phyloP scores from a whole-genome alignment of 345 rosid species.

The Salix brachista region DNA sequence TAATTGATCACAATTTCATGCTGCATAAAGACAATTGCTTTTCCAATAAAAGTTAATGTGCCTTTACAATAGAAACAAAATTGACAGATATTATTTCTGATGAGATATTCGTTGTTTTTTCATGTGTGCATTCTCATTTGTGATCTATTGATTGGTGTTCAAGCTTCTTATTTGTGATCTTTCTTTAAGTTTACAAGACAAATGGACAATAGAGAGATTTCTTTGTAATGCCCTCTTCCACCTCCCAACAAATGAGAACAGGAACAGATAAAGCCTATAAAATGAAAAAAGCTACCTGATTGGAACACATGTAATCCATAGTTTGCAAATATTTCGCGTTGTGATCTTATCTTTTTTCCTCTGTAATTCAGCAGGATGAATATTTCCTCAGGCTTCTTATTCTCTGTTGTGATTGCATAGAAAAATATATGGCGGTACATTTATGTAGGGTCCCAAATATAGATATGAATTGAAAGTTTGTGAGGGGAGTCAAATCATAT shows the following conservation, averaged over 20 bases:
- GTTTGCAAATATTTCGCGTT: neutral
- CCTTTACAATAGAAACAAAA: neutral
- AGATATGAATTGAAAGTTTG: neutral
- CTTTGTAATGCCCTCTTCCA: neutral
- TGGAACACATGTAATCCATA: neutral
- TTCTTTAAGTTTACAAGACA: neutral
- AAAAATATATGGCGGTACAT: neutral
- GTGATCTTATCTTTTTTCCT: neutral
- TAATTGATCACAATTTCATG: neutral
- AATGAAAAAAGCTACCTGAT: neutral
- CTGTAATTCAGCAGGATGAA: neutral
- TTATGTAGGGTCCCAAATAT: neutral
- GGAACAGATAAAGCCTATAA: neutral
- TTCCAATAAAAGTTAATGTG: neutral
- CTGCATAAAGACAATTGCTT: neutral
- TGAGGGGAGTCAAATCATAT: neutral
- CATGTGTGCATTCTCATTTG: neutral
- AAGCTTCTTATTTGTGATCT: neutral
- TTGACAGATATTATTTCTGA: neutral
- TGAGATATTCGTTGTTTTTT: neutral
- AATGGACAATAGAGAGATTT: neutral
- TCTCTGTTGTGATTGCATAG: neutral
- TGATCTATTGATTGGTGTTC: neutral
- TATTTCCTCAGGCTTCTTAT: neutral
- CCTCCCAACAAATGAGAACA: neutral